These are phyloP conservation scores for Henckelia pumila DNA, from an alignment of 257 asterid genomes.

Conservation along the genomic window DNA sequence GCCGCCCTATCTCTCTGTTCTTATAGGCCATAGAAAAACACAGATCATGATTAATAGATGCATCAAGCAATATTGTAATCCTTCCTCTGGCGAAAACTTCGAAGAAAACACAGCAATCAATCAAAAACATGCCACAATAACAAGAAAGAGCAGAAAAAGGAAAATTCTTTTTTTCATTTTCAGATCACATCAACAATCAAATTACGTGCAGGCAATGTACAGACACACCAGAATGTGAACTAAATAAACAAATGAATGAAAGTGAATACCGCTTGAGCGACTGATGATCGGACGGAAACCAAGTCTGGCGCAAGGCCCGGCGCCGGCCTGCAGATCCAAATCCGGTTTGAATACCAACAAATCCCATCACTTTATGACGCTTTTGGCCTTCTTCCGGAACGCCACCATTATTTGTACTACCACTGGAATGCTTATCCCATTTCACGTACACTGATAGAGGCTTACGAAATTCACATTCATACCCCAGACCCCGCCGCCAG, in stretches of 20 bases:
- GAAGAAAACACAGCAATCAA: slow-evolving; percentile 4
- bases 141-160: not conserved
- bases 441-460: slow-evolving; percentile 74
- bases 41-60: not conserved
- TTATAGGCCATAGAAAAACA: not conserved
- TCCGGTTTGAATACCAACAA: slow-evolving; percentile 94
- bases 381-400: slow-evolving; percentile 40
- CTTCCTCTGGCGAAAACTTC: not conserved
- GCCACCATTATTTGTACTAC: slow-evolving; percentile 14
- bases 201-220: slow-evolving; percentile 4
- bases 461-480: slow-evolving; percentile 42
- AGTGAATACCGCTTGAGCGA: slow-evolving; percentile 64
- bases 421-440: slow-evolving; percentile 56
- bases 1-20: not conserved
- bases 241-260: not conserved
- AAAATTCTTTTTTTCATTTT: not conserved
- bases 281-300: slow-evolving; percentile 91
- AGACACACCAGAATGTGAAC: not conserved
- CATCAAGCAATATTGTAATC: not conserved
- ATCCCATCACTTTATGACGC: slow-evolving; percentile 87
- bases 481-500: slow-evolving; percentile 40
- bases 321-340: slow-evolving; percentile 83
- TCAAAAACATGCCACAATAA: not conserved
- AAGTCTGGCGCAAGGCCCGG: slow-evolving; percentile 70
- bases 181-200: not conserved